Percentiles rank a stretch among this genome's conserved stretches.
phyloP scores from a whole-genome alignment of 805 yeast genomes.

The Vanderwaltozyma polyspora region DNA sequence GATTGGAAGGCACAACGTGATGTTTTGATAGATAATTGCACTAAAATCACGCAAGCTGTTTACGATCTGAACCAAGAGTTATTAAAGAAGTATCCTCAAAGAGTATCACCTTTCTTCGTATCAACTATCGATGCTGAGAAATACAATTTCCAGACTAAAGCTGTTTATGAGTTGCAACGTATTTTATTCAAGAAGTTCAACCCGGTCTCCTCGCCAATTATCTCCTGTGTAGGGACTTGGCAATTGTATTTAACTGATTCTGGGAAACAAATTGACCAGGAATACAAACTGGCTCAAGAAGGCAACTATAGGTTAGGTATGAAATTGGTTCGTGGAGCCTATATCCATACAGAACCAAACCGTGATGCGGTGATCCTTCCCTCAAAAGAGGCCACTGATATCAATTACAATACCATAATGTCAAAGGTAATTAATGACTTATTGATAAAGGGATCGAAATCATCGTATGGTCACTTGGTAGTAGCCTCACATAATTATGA shows the following conservation, averaged over 20 bases:
- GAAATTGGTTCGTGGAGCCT: slow-evolving; percentile 92
- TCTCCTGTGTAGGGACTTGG: slow-evolving; percentile 78
- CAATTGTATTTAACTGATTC: slow-evolving; percentile 84
- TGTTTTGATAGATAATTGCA: slow-evolving; percentile 53
- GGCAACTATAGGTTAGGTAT: slow-evolving; percentile 65
- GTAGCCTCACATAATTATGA: slow-evolving; percentile 84
- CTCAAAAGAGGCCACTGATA: slow-evolving; percentile 73
- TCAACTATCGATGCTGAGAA: slow-evolving; percentile 89
- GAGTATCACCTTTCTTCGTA: slow-evolving; percentile 62
- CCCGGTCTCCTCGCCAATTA: slow-evolving; percentile 38
- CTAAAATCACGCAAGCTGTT: slow-evolving; percentile 47
- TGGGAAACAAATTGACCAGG: slow-evolving; percentile 45
- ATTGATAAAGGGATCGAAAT: slow-evolving; percentile 31
- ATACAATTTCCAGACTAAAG: slow-evolving; percentile 65
- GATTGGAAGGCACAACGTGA: slow-evolving; percentile 44
- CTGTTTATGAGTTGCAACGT: slow-evolving; percentile 85
- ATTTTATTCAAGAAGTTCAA: slow-evolving; percentile 66
- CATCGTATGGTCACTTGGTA: slow-evolving; percentile 63
- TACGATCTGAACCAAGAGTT: slow-evolving; percentile 41
- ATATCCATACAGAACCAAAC: slow-evolving; percentile 77
- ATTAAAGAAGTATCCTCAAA: slow-evolving; percentile 43
- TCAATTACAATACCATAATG: slow-evolving; percentile 62
- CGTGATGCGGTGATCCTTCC: slow-evolving; percentile 57
- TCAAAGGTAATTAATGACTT: slow-evolving; percentile 49
- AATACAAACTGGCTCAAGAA: slow-evolving; percentile 50